phyloP scores from a whole-genome alignment of 2,329 filamentous ascomycete species.

The Scedosporium boydii region DNA sequence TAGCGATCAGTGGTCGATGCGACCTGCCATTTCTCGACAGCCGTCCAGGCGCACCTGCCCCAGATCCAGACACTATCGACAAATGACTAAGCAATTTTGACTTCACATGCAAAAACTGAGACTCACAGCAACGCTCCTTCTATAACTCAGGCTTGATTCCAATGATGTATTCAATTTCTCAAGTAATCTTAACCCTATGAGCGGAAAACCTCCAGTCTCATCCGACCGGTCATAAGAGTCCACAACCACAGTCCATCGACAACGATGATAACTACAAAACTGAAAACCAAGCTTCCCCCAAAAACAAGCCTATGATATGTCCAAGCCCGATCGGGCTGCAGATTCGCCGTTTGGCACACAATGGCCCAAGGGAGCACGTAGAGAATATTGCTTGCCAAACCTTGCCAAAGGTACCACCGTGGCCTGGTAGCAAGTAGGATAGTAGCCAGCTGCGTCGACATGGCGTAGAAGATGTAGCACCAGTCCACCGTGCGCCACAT shows the following conservation, averaged over 20 bases:
- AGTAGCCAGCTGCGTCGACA: conserved; percentile 54
- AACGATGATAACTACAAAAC: conserved; percentile 46
- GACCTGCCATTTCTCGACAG: too few species aligned
- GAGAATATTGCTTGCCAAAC: conserved; percentile 54
- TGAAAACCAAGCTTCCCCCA: conserved; percentile 59
- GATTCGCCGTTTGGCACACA: conserved; percentile 38
- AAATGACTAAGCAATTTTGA: too few species aligned
- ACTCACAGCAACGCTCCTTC: too few species aligned
- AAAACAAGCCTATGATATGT: conserved; percentile 58
- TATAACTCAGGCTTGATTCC: too few species aligned
- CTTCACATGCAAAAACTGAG: too few species aligned
- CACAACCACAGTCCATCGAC: conserved; percentile 43
- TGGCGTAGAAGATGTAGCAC: conserved; percentile 63
- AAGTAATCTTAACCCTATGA: too few species aligned
- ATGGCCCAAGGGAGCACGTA: conserved; percentile 67
- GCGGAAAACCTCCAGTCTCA: conserved; percentile 12
- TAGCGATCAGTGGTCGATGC: too few species aligned
- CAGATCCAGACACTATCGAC: too few species aligned
- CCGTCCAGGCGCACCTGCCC: too few species aligned
- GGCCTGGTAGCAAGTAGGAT: conserved; percentile 56
- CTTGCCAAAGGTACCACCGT: conserved; percentile 59
- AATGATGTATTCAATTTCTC: too few species aligned
- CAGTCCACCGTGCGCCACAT: conserved; percentile 58
- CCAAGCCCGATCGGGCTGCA: conserved; percentile 51
- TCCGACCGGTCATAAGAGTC: conserved; percentile 33